These are phyloP conservation scores for Rosa hybrid DNA, from an alignment of 331 rosid species.

Conservation along the genomic window DNA sequence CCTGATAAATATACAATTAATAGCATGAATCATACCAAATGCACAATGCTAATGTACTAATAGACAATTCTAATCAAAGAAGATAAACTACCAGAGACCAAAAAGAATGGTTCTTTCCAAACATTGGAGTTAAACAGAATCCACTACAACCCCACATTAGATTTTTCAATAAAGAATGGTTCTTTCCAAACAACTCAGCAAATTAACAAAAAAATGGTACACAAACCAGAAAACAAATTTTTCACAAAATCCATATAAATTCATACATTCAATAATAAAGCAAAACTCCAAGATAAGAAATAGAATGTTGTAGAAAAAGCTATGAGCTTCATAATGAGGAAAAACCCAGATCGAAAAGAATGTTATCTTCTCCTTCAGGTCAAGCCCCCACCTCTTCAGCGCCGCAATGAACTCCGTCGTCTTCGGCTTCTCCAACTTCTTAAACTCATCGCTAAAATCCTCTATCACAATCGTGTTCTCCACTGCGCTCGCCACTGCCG, in stretches of 20 bases:
- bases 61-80: constrained; percentile 5
- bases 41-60: not conserved
- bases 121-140: not conserved
- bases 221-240: constrained; percentile 14
- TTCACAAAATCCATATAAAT: not conserved
- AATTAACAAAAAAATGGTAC: not conserved
- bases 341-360: constrained; percentile 43
- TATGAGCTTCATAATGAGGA: not conserved
- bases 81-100: not conserved
- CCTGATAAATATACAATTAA: constrained; percentile 36
- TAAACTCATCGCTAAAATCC: constrained; percentile 63
- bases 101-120: not conserved
- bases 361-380: constrained; percentile 59
- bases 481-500: constrained; percentile 75
- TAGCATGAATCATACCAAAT: constrained; percentile 12
- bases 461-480: constrained; percentile 72
- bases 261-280: not conserved
- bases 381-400: constrained; percentile 81
- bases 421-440: constrained; percentile 72
- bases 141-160: constrained; percentile 6
- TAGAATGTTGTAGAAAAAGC: not conserved
- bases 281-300: not conserved
- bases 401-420: constrained; percentile 83
- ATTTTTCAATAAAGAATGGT: not conserved
- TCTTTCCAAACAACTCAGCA: not conserved